Percentiles rank a stretch among this genome's conserved stretches.
phyloP scores from a whole-genome alignment of 495 filamentous ascomycete species.

The Astrothelium subdiscretum region DNA sequence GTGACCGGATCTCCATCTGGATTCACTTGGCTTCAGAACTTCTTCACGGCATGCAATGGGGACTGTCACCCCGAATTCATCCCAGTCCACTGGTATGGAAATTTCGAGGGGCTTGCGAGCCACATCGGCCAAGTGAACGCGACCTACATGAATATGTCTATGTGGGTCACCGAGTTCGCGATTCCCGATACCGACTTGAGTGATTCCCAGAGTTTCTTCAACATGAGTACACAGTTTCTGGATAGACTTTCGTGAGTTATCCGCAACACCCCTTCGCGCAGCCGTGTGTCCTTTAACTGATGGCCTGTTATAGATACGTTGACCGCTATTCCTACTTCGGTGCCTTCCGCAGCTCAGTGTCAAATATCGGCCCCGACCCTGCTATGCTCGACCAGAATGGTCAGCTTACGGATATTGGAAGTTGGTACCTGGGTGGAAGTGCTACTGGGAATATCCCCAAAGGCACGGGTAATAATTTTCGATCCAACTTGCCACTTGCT shows the following conservation, averaged over 20 bases:
- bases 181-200: conserved; percentile 34
- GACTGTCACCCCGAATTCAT: conserved; percentile 60
- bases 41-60: conserved; percentile 40
- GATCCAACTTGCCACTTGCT: background rate
- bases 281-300: too few species aligned
- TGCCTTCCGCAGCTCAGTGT: conserved; percentile 50
- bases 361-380: conserved; percentile 57
- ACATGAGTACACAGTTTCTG: conserved; percentile 48
- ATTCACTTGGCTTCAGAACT: conserved; percentile 50
- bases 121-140: conserved; percentile 52
- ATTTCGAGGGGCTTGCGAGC: conserved; percentile 60
- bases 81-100: conserved; percentile 65
- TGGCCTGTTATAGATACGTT: conserved; percentile 27
- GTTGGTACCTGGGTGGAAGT: conserved; percentile 54
- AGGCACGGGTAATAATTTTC: background rate
- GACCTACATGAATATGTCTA: conserved; percentile 44
- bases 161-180: conserved; percentile 70
- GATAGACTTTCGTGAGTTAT: conserved; percentile 31
- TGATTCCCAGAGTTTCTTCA: conserved; percentile 53
- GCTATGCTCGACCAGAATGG: conserved; percentile 54
- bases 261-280: background rate
- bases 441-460: conserved; percentile 36
- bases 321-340: conserved; percentile 64
- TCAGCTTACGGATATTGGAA: conserved; percentile 58
- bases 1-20: conserved; percentile 34